phyloP scores from a whole-genome alignment of 352 stramenopile species.

The Phytophthora pini region DNA sequence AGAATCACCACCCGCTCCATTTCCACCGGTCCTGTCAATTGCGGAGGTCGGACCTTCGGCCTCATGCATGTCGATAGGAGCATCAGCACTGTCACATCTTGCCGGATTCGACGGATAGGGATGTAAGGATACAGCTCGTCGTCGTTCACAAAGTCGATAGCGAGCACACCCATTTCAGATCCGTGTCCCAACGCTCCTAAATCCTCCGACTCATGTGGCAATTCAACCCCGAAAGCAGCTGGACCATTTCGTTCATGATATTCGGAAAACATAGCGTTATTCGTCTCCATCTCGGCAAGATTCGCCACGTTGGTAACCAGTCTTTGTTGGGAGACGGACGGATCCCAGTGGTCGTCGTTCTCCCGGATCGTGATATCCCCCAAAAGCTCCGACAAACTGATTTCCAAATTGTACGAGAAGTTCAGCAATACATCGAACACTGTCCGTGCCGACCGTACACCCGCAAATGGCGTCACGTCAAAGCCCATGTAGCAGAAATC shows the following conservation, averaged over 20 bases:
- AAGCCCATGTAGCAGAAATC: slow-evolving; percentile 56
- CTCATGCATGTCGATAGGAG: slow-evolving; percentile 33
- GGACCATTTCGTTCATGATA: slow-evolving; percentile 35
- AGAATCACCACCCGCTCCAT: slow-evolving; percentile 36
- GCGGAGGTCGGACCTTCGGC: slow-evolving; percentile 14
- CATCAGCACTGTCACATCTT: slow-evolving; percentile 50
- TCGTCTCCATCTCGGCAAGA: slow-evolving; percentile 47
- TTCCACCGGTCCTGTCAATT: slow-evolving; percentile 17
- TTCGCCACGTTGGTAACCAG: slow-evolving; percentile 47
- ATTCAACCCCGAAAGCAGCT: slow-evolving; percentile 26
- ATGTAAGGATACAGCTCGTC: slow-evolving; percentile 49
- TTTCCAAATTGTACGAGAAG: slow-evolving; percentile 62
- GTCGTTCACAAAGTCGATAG: slow-evolving; percentile 50
- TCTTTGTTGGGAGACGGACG: slow-evolving; percentile 45
- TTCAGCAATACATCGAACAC: slow-evolving; percentile 57
- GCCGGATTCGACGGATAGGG: slow-evolving; percentile 30
- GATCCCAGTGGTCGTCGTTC: slow-evolving; percentile 52
- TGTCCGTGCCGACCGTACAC: slow-evolving; percentile 27
- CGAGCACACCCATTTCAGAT: slow-evolving; percentile 43
- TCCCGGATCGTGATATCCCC: slow-evolving; percentile 60
- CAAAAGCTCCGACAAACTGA: slow-evolving; percentile 52
- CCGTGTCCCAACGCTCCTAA: slow-evolving; percentile 26
- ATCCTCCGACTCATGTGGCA: slow-evolving; percentile 26
- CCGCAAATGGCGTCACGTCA: slow-evolving; percentile 59
- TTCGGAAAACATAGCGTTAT: slow-evolving; percentile 49